Base-by-base conservation (phyloP, 2,329 filamentous ascomycete genomes). In the Scopulariopsis brevicaulis region DNA sequence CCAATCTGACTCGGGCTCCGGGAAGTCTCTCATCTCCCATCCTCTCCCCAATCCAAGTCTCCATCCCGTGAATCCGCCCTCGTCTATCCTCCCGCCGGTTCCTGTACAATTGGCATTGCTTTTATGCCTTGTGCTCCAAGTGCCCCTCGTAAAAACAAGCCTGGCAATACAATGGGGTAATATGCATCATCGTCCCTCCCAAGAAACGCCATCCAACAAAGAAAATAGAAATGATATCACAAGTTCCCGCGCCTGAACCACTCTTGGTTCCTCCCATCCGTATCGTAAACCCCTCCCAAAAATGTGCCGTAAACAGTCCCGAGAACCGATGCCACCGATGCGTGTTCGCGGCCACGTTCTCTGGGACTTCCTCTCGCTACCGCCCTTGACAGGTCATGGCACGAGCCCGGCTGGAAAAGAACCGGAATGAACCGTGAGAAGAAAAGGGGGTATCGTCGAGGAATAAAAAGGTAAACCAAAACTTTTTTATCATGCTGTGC, bases 401-500 rank as follows among this genome's bases (percentile, higher is more conserved):
- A 20, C 18, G 32, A 40, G 32, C 28, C 15, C 12, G 10, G 12
- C 20, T 32, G 3, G 18, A 22, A 7, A 24, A 54, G 3, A 15
- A 15, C n/a, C 11, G 46, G 18, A 22, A n/a, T 24, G 32, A 18
- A 28, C 25, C 25, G 24, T 35, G 34, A 37, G 11, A 37, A 25
- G 28, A 25, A 12, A 50, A 14, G 24, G 28, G 32, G 24, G 43
- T 14, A 2, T 37, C 12, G 24, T 25, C 40, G 43, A 24, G 43
- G 25, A 32, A 32, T 32, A 32, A 32, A 32, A 8, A 46, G 18
- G 25, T 12, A 46, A 55, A 55, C 40, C 46, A 57, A 57, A 64
- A 60, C 69, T 71, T 70, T n/a, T 74, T 73, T 73, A 73, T 73
- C 73, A 77, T 75, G 74, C 74, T 74, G 70, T 75, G 72, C 74